Percentiles rank a stretch among this genome's conserved stretches.
phyloP scores from a whole-genome alignment of 306 rosid genomes.

The Vachellia collinsii region DNA sequence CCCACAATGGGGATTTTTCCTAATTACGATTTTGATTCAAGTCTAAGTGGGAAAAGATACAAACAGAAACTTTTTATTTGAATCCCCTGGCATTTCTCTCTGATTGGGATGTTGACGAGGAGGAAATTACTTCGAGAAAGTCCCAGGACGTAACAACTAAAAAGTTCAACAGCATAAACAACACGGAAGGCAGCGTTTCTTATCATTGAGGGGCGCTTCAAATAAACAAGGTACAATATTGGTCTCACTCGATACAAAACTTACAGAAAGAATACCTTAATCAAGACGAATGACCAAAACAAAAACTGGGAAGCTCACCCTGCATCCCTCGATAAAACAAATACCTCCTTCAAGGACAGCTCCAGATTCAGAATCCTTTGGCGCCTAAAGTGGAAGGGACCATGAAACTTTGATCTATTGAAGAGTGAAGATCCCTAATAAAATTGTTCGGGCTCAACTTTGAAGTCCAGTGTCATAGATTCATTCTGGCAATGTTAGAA shows the following conservation, averaged over 20 bases:
- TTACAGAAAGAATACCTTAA: constrained; percentile 15
- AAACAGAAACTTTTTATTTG: neutral
- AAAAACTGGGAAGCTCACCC: neutral
- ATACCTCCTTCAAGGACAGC: constrained; percentile 19
- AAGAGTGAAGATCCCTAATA: constrained; percentile 13
- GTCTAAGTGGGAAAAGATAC: neutral
- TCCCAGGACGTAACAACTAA: constrained; percentile 83
- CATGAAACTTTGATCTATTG: constrained; percentile 12
- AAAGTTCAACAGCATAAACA: constrained; percentile 33
- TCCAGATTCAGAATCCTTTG: constrained; percentile 17
- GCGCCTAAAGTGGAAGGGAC: neutral
- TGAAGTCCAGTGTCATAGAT: constrained; percentile 31
- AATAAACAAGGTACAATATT: neutral
- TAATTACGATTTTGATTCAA: neutral
- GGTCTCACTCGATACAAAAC: neutral
- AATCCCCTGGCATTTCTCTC: neutral
- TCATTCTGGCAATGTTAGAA: constrained; percentile 40
- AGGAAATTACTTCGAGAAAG: constrained; percentile 82
- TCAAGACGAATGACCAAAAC: constrained; percentile 12
- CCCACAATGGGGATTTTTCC: neutral
- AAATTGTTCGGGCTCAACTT: constrained; percentile 33
- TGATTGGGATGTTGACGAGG: constrained; percentile 54
- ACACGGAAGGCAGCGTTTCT: neutral
- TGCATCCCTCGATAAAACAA: constrained; percentile 7
- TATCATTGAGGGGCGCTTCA: neutral